Base-by-base conservation (phyloP, 306 rosid species). In the Ammopiptanthus mongolicus region DNA sequence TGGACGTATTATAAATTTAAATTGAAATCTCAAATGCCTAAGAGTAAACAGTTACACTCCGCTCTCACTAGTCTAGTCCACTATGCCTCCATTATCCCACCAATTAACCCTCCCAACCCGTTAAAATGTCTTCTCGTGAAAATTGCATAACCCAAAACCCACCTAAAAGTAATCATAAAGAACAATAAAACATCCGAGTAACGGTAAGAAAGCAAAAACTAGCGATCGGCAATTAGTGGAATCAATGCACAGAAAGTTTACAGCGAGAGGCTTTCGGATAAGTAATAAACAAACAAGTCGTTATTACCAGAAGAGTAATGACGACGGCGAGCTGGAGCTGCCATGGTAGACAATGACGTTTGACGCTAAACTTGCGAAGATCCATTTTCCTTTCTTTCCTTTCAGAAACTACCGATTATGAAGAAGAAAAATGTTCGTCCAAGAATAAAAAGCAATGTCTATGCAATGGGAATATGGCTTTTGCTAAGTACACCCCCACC, bases 231-330 rank as follows among this genome's bases (percentile, higher is more conserved):
- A 6, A 56, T 58, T 21, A 17, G 51, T 34, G 59, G 28, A 50
- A 39, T 71, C 57, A 28, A 28, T 28, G 19, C 8, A n/a, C n/a
- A n/a, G n/a, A n/a, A n/a, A n/a, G n/a, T n/a, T n/a, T n/a, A 33
- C 11, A 42, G 3, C 5, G 17, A 8, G 15, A 13, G 44, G 66
- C 22, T 3, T 10, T 59, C 57, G 48, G 15, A 69, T 46, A 5
- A n/a, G n/a, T 36, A 19, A 41, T 28, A 41, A 34, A 15, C 52
- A 73, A 73, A 22, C 2, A 56, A 31, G 56, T 33, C 18, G 12
- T 46, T 9, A 29, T 74, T 80, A 81, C 84, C 84, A 81, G 81
- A 61, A 81, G 67, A 60, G 62, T 69, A 29, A 46, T 39, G 42
- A 25, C 36, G 21, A 25, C 15, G 18, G 52, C 62, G 31, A 81